phyloP scores from a whole-genome alignment of 305 asterid genomes.

The Vinca major region DNA sequence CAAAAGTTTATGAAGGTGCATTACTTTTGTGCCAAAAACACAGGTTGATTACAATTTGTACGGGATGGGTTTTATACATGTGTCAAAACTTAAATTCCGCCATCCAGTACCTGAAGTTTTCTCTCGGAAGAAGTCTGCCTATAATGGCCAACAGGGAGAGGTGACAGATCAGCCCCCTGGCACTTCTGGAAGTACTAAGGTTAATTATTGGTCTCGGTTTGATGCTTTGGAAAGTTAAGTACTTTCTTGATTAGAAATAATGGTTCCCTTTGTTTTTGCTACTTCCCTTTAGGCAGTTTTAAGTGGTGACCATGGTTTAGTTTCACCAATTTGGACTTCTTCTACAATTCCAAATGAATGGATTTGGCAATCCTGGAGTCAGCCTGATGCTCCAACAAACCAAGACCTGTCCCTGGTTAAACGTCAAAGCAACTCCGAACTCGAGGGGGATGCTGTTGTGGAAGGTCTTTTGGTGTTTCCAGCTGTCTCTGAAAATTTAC shows the following conservation, averaged over 20 bases:
- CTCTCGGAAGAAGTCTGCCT: conserved; percentile 30
- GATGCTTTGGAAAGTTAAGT: conserved; percentile 6
- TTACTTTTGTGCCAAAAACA: conserved; percentile 11
- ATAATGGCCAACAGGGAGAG: conserved; percentile 26
- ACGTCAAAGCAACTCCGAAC: conserved; percentile 80
- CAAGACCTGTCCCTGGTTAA: conserved; percentile 35
- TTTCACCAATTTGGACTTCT: conserved; percentile 58
- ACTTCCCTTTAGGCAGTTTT: conserved; percentile 56
- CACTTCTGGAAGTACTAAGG: conserved; percentile 40
- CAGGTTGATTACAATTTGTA: conserved; percentile 90
- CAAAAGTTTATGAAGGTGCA: neutral
- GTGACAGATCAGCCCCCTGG: conserved; percentile 24
- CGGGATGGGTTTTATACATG: conserved; percentile 93
- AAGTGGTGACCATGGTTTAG: conserved; percentile 26
- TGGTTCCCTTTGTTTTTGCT: conserved; percentile 12
- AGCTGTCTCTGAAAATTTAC: conserved; percentile 13
- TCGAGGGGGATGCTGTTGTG: conserved; percentile 84
- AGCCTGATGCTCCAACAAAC: conserved; percentile 36
- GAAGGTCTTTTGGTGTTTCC: conserved; percentile 50
- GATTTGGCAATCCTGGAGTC: conserved; percentile 56
- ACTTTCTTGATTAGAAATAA: conserved; percentile 18
- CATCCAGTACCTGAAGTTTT: conserved; percentile 68
- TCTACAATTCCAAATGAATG: conserved; percentile 80
- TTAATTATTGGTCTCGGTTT: conserved; percentile 20
- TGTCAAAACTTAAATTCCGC: conserved; percentile 79